Percentiles rank a stretch among this genome's conserved stretches.
Evolutionary conservation across 768 basidiomycete genomes (phyloP).

Genomic region (Naganishia friedmannii): DNA sequence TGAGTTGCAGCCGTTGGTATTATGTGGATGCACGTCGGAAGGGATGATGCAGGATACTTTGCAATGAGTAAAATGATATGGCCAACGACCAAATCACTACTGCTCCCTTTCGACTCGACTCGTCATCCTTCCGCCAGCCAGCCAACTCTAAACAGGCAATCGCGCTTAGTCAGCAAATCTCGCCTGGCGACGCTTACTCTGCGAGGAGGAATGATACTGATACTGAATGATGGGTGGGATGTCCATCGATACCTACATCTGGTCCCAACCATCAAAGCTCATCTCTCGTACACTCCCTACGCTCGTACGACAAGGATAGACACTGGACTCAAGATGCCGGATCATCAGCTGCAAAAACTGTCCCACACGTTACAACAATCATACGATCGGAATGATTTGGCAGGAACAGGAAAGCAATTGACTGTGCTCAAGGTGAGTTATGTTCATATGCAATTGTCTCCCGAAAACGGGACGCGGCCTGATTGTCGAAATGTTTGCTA

Average conservation of each 20-base stretch:
- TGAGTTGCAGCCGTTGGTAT: background rate
- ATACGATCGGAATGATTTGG: constrained; percentile 19
- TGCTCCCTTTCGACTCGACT: constrained; percentile 8
- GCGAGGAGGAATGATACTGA: background rate
- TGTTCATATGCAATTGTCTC: background rate
- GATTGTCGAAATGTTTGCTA: background rate
- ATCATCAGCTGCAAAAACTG: constrained; percentile 12
- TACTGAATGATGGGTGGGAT: background rate
- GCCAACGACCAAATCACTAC: background rate
- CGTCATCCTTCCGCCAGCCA: constrained; percentile 14
- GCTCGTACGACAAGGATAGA: background rate
- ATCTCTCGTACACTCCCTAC: background rate
- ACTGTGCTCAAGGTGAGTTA: constrained; percentile 24
- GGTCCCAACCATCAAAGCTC: no score
- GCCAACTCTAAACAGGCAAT: background rate
- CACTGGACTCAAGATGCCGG: constrained; percentile 9
- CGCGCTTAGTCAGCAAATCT: constrained; percentile 4
- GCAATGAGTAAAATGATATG: background rate
- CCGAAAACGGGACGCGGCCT: background rate
- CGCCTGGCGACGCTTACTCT: background rate
- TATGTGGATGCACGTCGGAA: background rate
- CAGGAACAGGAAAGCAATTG: constrained; percentile 28
- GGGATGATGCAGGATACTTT: background rate
- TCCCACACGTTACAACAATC: constrained; percentile 22
- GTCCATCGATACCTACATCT: no score